Evolutionary conservation across 129 eudicot species (phyloP).

Genomic region (Chrysanthemum makinoi): DNA sequence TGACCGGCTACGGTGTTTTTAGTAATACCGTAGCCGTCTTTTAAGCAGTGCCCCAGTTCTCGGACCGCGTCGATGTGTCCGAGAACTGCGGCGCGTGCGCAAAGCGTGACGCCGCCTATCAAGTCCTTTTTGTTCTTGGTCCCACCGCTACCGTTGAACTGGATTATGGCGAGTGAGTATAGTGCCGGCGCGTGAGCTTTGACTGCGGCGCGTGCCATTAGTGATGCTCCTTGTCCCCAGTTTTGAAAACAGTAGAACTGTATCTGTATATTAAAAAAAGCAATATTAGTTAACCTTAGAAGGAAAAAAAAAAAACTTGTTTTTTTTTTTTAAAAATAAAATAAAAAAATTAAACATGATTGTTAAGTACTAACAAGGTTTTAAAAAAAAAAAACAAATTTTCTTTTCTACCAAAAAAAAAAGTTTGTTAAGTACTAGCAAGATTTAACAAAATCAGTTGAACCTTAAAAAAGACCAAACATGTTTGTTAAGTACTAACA

Average conservation of each 20-base stretch:
- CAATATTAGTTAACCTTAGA: neutral
- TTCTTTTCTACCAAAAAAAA: no score
- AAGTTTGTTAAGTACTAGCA: no score
- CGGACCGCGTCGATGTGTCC: conserved; percentile 51
- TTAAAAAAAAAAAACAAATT: no score
- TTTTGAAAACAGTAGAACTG: conserved; percentile 32
- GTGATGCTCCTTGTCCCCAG: conserved; percentile 30
- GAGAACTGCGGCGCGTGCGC: conserved; percentile 39
- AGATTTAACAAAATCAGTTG: no score
- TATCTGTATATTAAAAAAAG: conserved; percentile 25
- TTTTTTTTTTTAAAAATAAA: no score
- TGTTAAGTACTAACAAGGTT: no score
- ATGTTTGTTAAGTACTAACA: no score
- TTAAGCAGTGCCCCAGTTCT: conserved; percentile 41
- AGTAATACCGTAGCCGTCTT: conserved; percentile 44
- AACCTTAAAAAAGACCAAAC: no score
- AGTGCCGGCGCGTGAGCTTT: conserved; percentile 36
- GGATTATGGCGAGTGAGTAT: conserved; percentile 45
- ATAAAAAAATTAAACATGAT: no score
- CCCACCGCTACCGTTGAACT: conserved; percentile 46
- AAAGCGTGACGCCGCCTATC: conserved; percentile 36
- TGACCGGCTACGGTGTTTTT: conserved; percentile 32
- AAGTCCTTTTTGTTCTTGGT: conserved; percentile 21
- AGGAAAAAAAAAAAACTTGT: no score
- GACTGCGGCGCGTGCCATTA: conserved; percentile 42